phyloP scores from a whole-genome alignment of 1,284 basidiomycete species.

The Leccinum fallax region DNA sequence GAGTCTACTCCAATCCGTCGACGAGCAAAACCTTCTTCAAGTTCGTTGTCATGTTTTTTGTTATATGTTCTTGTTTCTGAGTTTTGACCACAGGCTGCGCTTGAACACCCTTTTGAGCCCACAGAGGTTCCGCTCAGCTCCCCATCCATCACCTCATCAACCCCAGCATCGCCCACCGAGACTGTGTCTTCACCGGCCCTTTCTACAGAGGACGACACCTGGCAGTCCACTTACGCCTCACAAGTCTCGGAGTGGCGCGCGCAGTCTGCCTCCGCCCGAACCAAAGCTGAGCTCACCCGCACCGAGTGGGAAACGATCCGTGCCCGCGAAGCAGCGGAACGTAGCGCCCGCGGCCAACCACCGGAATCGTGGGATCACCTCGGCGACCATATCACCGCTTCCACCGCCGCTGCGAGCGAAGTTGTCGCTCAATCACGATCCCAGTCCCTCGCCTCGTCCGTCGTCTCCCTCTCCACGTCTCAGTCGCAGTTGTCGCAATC shows the following conservation, averaged over 20 bases:
- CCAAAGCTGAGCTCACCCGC: constrained; percentile 76
- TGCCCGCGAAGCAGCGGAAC: constrained; percentile 25
- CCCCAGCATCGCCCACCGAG: neutral
- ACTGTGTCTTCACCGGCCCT: neutral
- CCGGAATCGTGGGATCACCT: constrained; percentile 55
- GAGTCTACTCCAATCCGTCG: constrained; percentile 20
- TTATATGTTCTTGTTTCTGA: neutral
- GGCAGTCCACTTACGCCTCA: constrained; percentile 68
- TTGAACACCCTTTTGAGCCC: constrained; percentile 32
- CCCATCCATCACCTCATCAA: constrained; percentile 1
- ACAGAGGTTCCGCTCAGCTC: constrained; percentile 26
- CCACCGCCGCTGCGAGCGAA: constrained; percentile 20
- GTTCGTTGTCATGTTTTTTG: constrained; percentile 10
- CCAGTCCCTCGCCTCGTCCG: constrained; percentile 21
- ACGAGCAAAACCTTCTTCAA: constrained; percentile 31
- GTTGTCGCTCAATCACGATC: constrained; percentile 15
- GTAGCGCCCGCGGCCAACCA: constrained; percentile 43
- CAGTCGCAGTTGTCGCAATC: constrained; percentile 27
- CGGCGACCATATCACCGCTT: constrained; percentile 37
- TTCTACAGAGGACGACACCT: constrained; percentile 39
- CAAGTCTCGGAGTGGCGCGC: constrained; percentile 74
- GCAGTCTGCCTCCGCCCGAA: constrained; percentile 71
- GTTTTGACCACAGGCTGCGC: constrained; percentile 21
- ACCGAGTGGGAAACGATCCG: constrained; percentile 65
- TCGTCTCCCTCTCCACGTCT: constrained; percentile 20